These are phyloP conservation scores for Flaveria bidentis DNA, from an alignment of 129 eudicot species.

Conservation along the genomic window DNA sequence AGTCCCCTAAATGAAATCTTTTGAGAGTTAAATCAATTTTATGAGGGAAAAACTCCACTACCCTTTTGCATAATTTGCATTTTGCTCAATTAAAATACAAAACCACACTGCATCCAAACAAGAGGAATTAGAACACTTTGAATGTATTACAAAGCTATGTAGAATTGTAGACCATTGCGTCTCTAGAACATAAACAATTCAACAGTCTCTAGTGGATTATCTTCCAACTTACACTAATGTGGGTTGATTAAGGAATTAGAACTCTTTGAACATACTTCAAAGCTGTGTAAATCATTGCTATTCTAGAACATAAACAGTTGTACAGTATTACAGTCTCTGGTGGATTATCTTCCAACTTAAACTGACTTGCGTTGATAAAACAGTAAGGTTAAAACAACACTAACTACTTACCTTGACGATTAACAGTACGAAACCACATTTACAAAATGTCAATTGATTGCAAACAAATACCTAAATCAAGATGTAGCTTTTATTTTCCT, in stretches of 20 bases:
- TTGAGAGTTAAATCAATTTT: neutral
- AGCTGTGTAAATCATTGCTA: neutral
- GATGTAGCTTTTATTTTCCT: neutral
- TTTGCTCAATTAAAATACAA: neutral
- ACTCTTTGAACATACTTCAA: neutral
- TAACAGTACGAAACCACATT: too few species aligned
- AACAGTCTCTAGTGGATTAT: neutral
- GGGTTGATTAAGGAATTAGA: neutral
- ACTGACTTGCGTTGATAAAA: neutral
- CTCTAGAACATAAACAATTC: neutral
- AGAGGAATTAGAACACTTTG: neutral
- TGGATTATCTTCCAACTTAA: neutral
- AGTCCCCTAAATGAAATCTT: neutral
- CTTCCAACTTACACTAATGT: neutral
- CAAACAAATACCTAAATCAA: neutral
- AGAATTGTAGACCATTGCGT: neutral
- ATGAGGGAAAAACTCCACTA: neutral
- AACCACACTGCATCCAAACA: neutral
- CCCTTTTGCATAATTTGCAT: neutral
- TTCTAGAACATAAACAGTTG: neutral
- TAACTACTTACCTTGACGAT: neutral
- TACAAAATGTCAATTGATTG: too few species aligned
- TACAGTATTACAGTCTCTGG: neutral
- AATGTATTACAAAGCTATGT: neutral
- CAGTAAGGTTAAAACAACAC: neutral